phyloP scores from a whole-genome alignment of 2,329 filamentous ascomycete genomes.

The Rachicladosporium sp. region DNA sequence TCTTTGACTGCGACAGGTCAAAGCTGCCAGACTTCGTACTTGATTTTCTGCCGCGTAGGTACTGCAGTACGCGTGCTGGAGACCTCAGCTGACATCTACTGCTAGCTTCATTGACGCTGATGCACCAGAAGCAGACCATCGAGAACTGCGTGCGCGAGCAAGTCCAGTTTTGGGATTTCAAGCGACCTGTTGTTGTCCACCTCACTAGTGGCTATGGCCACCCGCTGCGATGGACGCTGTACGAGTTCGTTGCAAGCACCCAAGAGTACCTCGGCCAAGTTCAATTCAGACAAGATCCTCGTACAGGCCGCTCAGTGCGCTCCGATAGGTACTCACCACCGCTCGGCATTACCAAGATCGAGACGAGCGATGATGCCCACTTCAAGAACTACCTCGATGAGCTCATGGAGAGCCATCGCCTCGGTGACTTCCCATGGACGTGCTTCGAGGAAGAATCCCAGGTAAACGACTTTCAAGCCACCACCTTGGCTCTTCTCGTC shows the following conservation, averaged over 20 bases:
- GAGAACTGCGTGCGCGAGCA: conserved; percentile 26
- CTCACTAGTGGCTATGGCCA: conserved; percentile 33
- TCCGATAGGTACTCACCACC: conserved; percentile 32
- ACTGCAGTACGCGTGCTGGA: background rate
- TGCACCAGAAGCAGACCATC: conserved; percentile 33
- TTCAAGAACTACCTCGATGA: conserved; percentile 34
- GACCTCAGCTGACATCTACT: background rate
- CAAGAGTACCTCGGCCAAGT: conserved; percentile 28
- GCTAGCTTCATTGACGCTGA: conserved; percentile 26
- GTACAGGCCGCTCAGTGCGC: conserved; percentile 16
- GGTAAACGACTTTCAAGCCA: conserved; percentile 29
- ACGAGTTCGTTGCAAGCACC: conserved; percentile 34
- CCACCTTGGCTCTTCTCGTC: conserved; percentile 30
- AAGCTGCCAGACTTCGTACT: conserved; percentile 32
- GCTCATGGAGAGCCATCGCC: conserved; percentile 27
- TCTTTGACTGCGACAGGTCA: conserved; percentile 33
- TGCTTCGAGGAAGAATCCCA: conserved; percentile 33
- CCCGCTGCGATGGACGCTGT: conserved; percentile 32
- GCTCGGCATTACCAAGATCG: conserved; percentile 33
- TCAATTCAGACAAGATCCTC: conserved; percentile 30
- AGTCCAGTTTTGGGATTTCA: conserved; percentile 22
- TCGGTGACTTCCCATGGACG: conserved; percentile 29
- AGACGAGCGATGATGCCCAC: conserved; percentile 30
- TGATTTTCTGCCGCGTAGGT: conserved; percentile 32
- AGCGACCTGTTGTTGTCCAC: conserved; percentile 28